Evolutionary conservation across 2,329 filamentous ascomycete species (phyloP), one percentile per base, ranked within the genome.

Genomic region (Arachnopeziza araneosa): DNA sequence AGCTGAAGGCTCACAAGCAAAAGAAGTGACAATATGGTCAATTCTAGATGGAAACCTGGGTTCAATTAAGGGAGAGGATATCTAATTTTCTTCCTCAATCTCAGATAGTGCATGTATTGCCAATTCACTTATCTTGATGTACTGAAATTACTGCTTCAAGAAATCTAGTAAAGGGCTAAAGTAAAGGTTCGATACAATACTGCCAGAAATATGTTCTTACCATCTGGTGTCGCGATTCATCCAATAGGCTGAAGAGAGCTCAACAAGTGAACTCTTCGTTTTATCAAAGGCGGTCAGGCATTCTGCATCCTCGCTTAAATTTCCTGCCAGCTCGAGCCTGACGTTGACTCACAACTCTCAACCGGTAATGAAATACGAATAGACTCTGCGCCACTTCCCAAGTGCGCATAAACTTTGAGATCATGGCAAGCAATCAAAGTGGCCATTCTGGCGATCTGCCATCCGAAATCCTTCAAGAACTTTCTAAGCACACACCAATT

Each of bases 401-500:
- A 60, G 53, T 58, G 63, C 53, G 66, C 62, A 62, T 54, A 26
- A 32, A 51, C 53, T 49, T 26, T 24, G 51, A 21, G 56, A 62
- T 22, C 9, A 83, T 83, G 80, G 76, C 77, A 64, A 74, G 73
- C 21, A 26, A 26, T 53, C 24, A 26, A 30, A 53, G 24, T 21
- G n/a, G 23, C 10, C 14, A 53, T 6, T 30, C 24, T 55, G 67
- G 67, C 67, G 87, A 91, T 72, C 78, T 91, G 70, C 80, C 83
- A 62, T 78, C 80, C 59, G 78, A 84, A 69, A 80, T 93, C 67
- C 82, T 93, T 68, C 81, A 85, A 63, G 82, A 83, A 58, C 79
- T 93, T 68, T 81, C 81, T 73, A 78, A 83, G 69, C 76, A 83
- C 63, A 83, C 86, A 67, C 82, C 87, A 52, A 77, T 93, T 66